These are phyloP conservation scores for Saccharomycopsis capsularis DNA, from an alignment of 805 yeast genomes.

Conservation along the genomic window DNA sequence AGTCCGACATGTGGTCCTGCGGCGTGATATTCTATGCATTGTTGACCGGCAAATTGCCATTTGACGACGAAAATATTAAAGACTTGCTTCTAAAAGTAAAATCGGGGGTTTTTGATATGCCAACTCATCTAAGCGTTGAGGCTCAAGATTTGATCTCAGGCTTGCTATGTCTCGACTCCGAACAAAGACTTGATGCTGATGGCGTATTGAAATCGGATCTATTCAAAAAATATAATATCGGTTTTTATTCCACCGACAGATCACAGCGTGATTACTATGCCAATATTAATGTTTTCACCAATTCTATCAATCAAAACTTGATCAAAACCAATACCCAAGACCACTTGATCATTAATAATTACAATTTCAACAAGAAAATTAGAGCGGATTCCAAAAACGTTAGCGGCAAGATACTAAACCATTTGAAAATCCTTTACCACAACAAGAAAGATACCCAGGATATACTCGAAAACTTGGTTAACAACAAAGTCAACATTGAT, in stretches of 20 bases:
- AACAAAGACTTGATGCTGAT: slow-evolving; percentile 59
- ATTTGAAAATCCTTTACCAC: slow-evolving; percentile 18
- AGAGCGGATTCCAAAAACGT: slow-evolving; percentile 7
- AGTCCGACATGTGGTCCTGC: slow-evolving; percentile 85
- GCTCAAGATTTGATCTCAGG: slow-evolving; percentile 59
- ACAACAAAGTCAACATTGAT: slow-evolving; percentile 21
- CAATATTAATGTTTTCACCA: slow-evolving; percentile 20
- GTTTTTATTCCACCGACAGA: slow-evolving; percentile 14
- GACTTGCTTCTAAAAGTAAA: slow-evolving; percentile 67
- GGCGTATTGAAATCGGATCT: slow-evolving; percentile 39
- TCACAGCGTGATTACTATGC: slow-evolving; percentile 13
- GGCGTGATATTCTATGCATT: slow-evolving; percentile 77
- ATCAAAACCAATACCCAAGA: slow-evolving; percentile 15
- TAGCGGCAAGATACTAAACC: slow-evolving; percentile 8
- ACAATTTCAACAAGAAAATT: slow-evolving; percentile 17
- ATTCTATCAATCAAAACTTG: slow-evolving; percentile 20
- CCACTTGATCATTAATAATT: slow-evolving; percentile 19
- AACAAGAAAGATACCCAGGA: slow-evolving; percentile 16
- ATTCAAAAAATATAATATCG: slow-evolving; percentile 18
- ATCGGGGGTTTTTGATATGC: slow-evolving; percentile 69
- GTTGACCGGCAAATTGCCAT: slow-evolving; percentile 74
- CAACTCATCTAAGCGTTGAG: slow-evolving; percentile 51
- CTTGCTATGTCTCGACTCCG: slow-evolving; percentile 68
- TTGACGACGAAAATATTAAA: slow-evolving; percentile 76
- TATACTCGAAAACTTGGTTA: slow-evolving; percentile 16